phyloP scores from a whole-genome alignment of 805 yeast genomes.

The Sungouiozyma intestinalis region DNA sequence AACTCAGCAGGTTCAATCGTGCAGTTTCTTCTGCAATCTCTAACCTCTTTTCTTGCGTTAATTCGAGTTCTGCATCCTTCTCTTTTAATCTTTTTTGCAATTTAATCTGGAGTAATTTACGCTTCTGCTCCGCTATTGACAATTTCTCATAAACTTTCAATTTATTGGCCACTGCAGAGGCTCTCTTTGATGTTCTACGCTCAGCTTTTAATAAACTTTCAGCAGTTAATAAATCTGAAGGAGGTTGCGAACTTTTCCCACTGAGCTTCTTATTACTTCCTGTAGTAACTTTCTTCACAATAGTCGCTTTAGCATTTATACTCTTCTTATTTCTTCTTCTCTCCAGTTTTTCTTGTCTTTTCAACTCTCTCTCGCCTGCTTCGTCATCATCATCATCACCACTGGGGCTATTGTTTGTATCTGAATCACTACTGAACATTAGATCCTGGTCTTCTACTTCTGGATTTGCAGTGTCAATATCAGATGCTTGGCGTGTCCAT shows the following conservation, averaged over 20 bases:
- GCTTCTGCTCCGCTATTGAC: slow-evolving; percentile 55
- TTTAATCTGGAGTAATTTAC: slow-evolving; percentile 34
- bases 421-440: slow-evolving; percentile 24
- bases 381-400: slow-evolving; percentile 45
- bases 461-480: slow-evolving; percentile 5
- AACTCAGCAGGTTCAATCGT: slow-evolving; percentile 56
- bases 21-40: slow-evolving; percentile 88
- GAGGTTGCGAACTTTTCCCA: slow-evolving; percentile 8
- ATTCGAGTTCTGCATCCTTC: slow-evolving; percentile 29
- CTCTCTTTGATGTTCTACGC: slow-evolving; percentile 68
- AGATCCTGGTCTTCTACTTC: slow-evolving; percentile 24
- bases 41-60: slow-evolving; percentile 35
- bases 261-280: slow-evolving; percentile 14
- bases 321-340: slow-evolving; percentile 15
- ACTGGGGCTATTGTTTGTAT: slow-evolving; percentile 31
- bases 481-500: no score
- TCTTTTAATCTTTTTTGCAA: slow-evolving; percentile 39
- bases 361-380: slow-evolving; percentile 58
- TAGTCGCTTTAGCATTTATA: slow-evolving; percentile 21
- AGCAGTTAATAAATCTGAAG: slow-evolving; percentile 33
- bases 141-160: slow-evolving; percentile 65
- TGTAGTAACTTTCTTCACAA: slow-evolving; percentile 25
- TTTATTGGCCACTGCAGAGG: slow-evolving; percentile 67
- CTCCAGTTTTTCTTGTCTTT: slow-evolving; percentile 30
- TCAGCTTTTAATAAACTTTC: slow-evolving; percentile 41